Conservation (phyloP, 2,329 filamentous ascomycete species). For the Sphaerulina musiva region DNA sequence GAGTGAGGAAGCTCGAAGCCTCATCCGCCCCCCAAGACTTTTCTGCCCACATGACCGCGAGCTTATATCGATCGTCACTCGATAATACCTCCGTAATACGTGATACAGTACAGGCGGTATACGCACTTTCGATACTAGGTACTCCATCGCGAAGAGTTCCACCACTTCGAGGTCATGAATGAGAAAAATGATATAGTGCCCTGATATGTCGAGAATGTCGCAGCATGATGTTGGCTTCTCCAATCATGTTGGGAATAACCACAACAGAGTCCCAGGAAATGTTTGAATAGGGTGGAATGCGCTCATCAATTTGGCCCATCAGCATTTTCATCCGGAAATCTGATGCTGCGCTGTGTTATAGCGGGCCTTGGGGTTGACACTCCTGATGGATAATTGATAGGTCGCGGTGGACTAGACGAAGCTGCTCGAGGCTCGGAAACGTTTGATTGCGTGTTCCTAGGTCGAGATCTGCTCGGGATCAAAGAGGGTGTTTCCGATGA, state of each 20-base stretch:
- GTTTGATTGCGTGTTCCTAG: not conserved
- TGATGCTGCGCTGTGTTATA: constrained; percentile 29
- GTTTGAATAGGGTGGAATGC: too few relatives aligned
- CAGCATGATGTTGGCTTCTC: too few relatives aligned
- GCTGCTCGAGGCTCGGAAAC: not conserved
- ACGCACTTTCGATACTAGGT: too few relatives aligned
- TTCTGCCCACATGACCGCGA: not conserved
- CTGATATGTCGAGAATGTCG: too few relatives aligned
- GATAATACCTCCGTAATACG: not conserved
- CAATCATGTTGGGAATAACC: too few relatives aligned
- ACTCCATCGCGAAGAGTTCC: too few relatives aligned
- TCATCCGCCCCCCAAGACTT: not conserved
- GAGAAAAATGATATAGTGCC: too few relatives aligned
- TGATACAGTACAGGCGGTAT: too few relatives aligned
- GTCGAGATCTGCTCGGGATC: constrained; percentile 16
- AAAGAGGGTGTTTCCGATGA: constrained; percentile 37
- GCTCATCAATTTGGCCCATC: not conserved
- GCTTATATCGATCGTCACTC: not conserved
- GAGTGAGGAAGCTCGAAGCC: not conserved
- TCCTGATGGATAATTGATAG: constrained; percentile 4
- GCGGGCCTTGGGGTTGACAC: constrained; percentile 6
- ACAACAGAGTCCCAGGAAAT: too few relatives aligned
- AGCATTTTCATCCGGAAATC: constrained; percentile 26
- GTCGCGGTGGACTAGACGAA: not conserved
- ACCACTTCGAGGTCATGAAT: too few relatives aligned